Evolutionary conservation across 495 filamentous ascomycete genomes (phyloP).

Genomic region (Staphylotrichum tortipilum): DNA sequence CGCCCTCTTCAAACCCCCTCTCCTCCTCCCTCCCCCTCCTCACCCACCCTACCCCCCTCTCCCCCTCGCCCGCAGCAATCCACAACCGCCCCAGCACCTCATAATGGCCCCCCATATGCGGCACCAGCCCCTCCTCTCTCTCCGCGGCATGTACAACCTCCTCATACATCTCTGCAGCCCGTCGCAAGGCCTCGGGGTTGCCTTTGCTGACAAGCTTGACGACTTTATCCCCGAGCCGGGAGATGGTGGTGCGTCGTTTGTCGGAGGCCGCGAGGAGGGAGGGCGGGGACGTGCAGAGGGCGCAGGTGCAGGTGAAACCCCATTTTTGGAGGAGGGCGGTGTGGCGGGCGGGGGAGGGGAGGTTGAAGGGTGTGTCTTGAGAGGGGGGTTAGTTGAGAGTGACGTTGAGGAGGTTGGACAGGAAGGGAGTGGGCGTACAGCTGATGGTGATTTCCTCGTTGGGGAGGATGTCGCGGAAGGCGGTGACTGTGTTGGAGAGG

Average conservation of each 20-base stretch:
- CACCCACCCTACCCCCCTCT: slow-evolving; percentile 19
- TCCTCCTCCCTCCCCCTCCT: slow-evolving; percentile 18
- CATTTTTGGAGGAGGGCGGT: slow-evolving; percentile 21
- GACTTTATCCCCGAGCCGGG: slow-evolving; percentile 16
- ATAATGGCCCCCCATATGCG: slow-evolving; percentile 27
- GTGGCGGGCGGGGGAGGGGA: slow-evolving; percentile 21
- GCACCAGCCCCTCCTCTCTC: slow-evolving; percentile 27
- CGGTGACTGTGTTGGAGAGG: slow-evolving; percentile 22
- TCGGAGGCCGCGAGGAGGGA: slow-evolving; percentile 19
- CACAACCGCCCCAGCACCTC: slow-evolving; percentile 25
- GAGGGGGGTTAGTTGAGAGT: not conserved
- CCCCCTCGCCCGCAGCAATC: slow-evolving; percentile 13
- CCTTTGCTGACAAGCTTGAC: slow-evolving; percentile 15
- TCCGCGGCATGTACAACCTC: slow-evolving; percentile 19
- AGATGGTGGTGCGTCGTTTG: slow-evolving; percentile 17
- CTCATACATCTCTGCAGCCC: slow-evolving; percentile 16
- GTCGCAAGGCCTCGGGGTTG: not conserved
- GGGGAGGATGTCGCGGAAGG: slow-evolving; percentile 25
- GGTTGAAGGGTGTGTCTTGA: slow-evolving; percentile 23
- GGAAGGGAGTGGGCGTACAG: slow-evolving; percentile 15
- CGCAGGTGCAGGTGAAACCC: slow-evolving; percentile 31
- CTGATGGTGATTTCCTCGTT: slow-evolving; percentile 32
- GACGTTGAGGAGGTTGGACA: not conserved
- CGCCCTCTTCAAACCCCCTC: slow-evolving; percentile 13
- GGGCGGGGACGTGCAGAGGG: slow-evolving; percentile 24